Conservation (phyloP, 1,284 basidiomycete genomes). For the Trametes versicolor region DNA sequence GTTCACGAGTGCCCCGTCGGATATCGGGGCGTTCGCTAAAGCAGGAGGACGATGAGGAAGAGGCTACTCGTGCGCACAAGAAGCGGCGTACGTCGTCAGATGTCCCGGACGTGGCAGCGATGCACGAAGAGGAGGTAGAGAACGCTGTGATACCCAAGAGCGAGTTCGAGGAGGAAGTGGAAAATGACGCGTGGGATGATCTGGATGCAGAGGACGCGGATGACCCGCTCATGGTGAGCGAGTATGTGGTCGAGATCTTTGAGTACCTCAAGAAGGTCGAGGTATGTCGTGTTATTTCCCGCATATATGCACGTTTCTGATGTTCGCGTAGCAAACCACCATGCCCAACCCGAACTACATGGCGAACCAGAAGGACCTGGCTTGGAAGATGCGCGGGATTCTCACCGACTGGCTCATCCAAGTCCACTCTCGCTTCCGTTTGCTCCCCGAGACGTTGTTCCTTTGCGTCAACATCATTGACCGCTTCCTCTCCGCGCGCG, state of each 20-base stretch:
- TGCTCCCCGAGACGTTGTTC: constrained; percentile 96
- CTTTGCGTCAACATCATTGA: constrained; percentile 96
- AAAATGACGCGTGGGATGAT: constrained; percentile 82
- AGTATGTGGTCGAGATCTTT: constrained; percentile 96
- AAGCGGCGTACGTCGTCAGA: constrained; percentile 80
- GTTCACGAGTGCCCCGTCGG: constrained; percentile 33
- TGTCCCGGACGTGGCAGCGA: constrained; percentile 60
- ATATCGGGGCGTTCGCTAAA: constrained; percentile 32
- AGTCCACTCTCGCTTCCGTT: constrained; percentile 92
- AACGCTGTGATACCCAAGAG: constrained; percentile 42
- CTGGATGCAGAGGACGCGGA: constrained; percentile 94
- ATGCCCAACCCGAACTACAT: constrained; percentile 93
- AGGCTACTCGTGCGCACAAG: constrained; percentile 67
- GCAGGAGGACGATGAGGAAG: constrained; percentile 47
- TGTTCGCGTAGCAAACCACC: constrained; percentile 68
- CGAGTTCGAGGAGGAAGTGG: constrained; percentile 62
- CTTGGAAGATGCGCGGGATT: constrained; percentile 95
- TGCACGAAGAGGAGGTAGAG: constrained; percentile 47
- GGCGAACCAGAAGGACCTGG: constrained; percentile 89
- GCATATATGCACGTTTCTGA: constrained; percentile 22
- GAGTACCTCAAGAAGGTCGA: constrained; percentile 86
- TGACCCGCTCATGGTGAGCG: constrained; percentile 96
- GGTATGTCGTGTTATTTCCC: constrained; percentile 50
- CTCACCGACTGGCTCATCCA: constrained; percentile 98
- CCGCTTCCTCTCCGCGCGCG: constrained; percentile 92